Evolutionary conservation across 2,329 filamentous ascomycete species (phyloP).

Genomic region (Colletotrichum salicis): DNA sequence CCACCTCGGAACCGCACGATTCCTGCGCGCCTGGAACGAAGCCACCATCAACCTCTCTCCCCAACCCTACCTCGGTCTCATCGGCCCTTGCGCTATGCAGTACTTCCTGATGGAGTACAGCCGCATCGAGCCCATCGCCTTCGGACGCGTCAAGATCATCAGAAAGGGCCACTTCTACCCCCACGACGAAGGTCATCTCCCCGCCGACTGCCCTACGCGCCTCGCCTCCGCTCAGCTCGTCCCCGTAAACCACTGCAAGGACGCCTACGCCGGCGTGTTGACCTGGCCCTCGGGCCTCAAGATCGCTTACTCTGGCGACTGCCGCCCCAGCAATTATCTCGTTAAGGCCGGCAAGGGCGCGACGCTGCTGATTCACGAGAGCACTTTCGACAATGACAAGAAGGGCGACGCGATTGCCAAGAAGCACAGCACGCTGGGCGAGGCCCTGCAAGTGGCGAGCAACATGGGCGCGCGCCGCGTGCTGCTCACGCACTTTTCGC

Average conservation of each 20-base stretch:
- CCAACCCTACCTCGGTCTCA: slow-evolving; percentile 66
- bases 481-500: slow-evolving; percentile 93
- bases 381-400: slow-evolving; percentile 93
- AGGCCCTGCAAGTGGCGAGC: slow-evolving; percentile 82
- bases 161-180: slow-evolving; percentile 1
- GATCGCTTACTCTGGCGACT: slow-evolving; percentile 94
- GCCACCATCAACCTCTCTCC: slow-evolving; percentile 51
- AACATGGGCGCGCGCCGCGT: slow-evolving; percentile 83
- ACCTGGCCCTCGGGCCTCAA: slow-evolving; percentile 85
- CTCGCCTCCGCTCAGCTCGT: slow-evolving; percentile 75
- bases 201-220: slow-evolving; percentile 62
- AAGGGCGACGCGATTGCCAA: slow-evolving; percentile 82
- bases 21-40: slow-evolving; percentile 86
- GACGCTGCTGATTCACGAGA: slow-evolving; percentile 92
- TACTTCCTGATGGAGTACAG: slow-evolving; percentile 83
- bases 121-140: slow-evolving; percentile 80
- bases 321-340: slow-evolving; percentile 80
- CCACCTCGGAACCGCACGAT: slow-evolving; percentile 83
- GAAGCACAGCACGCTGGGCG: slow-evolving; percentile 88
- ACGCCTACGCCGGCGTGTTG: slow-evolving; percentile 79
- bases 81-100: slow-evolving; percentile 78
- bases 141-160: slow-evolving; percentile 58
- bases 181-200: slow-evolving; percentile 45
- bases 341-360: slow-evolving; percentile 75
- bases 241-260: slow-evolving; percentile 80